phyloP scores from a whole-genome alignment of 1,284 basidiomycete species.

The Tausonia pullulans region DNA sequence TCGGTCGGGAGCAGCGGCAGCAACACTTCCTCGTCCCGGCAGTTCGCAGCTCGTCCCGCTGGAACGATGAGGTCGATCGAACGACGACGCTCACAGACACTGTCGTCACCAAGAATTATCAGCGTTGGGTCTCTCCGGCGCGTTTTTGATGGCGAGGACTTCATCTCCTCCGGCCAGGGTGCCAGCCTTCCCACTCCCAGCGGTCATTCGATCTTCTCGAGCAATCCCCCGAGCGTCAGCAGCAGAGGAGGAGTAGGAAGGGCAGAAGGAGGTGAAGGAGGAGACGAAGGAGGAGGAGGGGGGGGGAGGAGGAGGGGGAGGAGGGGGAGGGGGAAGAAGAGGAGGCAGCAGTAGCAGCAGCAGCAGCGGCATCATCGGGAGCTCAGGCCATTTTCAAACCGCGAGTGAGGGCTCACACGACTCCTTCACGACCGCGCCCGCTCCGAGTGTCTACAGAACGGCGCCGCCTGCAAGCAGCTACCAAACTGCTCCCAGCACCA shows the following conservation, averaged over 20 bases:
- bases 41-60: neutral
- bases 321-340: neutral
- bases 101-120: neutral
- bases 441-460: neutral
- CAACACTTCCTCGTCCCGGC: neutral
- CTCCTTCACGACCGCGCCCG: neutral
- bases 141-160: no score
- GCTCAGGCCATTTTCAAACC: neutral
- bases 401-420: neutral
- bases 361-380: neutral
- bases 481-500: neutral
- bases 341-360: neutral
- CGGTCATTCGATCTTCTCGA: no score
- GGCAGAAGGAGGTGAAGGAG: neutral
- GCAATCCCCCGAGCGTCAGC: no score
- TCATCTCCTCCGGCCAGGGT: no score
- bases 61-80: neutral
- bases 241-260: neutral
- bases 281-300: neutral
- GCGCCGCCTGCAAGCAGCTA: neutral
- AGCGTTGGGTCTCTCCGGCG: no score
- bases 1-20: neutral
- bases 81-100: neutral
- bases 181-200: no score
- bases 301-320: neutral